A percentile compares a stretch with the other conserved stretches of the same genome.
phyloP scores from a whole-genome alignment of 306 rosid species.

The Crataegus laevigata region DNA sequence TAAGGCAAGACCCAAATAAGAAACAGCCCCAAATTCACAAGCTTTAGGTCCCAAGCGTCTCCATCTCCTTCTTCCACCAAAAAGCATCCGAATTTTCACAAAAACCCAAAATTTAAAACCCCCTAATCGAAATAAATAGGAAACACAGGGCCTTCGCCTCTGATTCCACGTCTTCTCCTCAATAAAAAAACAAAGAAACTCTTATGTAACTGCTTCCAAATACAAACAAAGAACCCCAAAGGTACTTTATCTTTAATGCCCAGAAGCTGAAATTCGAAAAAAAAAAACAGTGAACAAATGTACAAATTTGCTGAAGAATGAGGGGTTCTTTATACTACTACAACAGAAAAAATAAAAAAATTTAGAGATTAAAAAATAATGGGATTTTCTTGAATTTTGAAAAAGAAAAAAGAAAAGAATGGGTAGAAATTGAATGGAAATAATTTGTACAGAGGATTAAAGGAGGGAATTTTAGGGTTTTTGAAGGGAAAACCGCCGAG shows the following conservation, averaged over 20 bases:
- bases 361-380: background rate
- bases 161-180: slow-evolving; percentile 16
- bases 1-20: slow-evolving; percentile 21
- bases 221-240: background rate
- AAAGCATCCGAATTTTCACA: slow-evolving; percentile 39
- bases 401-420: background rate
- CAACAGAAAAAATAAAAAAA: slow-evolving; percentile 15
- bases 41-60: slow-evolving; percentile 36
- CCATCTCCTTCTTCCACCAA: slow-evolving; percentile 32
- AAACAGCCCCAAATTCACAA: slow-evolving; percentile 40
- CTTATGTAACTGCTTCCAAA: slow-evolving; percentile 21
- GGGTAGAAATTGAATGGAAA: slow-evolving; percentile 18
- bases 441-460: slow-evolving; percentile 10
- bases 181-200: slow-evolving; percentile 15
- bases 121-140: slow-evolving; percentile 12
- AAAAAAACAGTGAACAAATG: slow-evolving; percentile 1
- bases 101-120: slow-evolving; percentile 20
- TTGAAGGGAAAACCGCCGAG: slow-evolving; percentile 17
- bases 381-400: slow-evolving; percentile 2
- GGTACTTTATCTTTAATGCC: slow-evolving; percentile 24
- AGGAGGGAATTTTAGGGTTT: slow-evolving; percentile 1
- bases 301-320: background rate
- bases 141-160: slow-evolving; percentile 9
- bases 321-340: background rate
- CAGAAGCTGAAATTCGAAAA: slow-evolving; percentile 11